phyloP scores from a whole-genome alignment of 2,329 filamentous ascomycete genomes.

The Trichoderma semiorbis region DNA sequence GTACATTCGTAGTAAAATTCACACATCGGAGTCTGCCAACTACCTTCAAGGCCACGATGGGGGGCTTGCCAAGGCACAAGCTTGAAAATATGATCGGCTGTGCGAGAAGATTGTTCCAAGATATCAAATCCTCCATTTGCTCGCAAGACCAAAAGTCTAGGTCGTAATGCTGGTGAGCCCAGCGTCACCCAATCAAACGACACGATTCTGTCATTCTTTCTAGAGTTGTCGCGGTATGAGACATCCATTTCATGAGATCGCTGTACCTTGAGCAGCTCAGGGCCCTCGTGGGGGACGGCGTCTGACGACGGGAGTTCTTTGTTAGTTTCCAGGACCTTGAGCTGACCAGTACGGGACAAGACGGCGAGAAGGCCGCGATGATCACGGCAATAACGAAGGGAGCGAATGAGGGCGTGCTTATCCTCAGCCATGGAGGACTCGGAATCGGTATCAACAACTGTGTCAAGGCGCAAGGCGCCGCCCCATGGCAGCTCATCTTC shows the following conservation, averaged over 20 bases:
- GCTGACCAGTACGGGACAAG: slow-evolving; percentile 59
- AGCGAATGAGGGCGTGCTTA: slow-evolving; percentile 59
- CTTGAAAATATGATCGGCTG: slow-evolving; percentile 56
- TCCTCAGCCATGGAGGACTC: slow-evolving; percentile 49
- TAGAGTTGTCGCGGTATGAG: slow-evolving; percentile 48
- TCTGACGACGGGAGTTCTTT: slow-evolving; percentile 46
- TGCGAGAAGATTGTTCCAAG: slow-evolving; percentile 57
- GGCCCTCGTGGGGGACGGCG: slow-evolving; percentile 43
- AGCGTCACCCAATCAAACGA: slow-evolving; percentile 67
- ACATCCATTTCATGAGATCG: slow-evolving; percentile 62
- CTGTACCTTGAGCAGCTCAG: slow-evolving; percentile 57
- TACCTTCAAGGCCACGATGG: slow-evolving; percentile 55
- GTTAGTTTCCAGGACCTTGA: slow-evolving; percentile 58
- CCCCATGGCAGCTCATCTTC: slow-evolving; percentile 62
- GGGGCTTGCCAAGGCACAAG: slow-evolving; percentile 60
- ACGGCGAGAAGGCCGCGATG: slow-evolving; percentile 59
- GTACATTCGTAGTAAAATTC: neutral
- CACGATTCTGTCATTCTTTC: slow-evolving; percentile 59
- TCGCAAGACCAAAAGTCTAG: slow-evolving; percentile 57
- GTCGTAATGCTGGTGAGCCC: slow-evolving; percentile 51
- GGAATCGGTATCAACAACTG: slow-evolving; percentile 53
- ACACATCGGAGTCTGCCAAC: neutral
- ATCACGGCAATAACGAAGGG: slow-evolving; percentile 61
- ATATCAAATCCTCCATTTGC: slow-evolving; percentile 61
- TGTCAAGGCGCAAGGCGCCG: slow-evolving; percentile 55